Base-by-base conservation (phyloP, 257 asterid genomes). In the Galeopsis tetrahit region DNA sequence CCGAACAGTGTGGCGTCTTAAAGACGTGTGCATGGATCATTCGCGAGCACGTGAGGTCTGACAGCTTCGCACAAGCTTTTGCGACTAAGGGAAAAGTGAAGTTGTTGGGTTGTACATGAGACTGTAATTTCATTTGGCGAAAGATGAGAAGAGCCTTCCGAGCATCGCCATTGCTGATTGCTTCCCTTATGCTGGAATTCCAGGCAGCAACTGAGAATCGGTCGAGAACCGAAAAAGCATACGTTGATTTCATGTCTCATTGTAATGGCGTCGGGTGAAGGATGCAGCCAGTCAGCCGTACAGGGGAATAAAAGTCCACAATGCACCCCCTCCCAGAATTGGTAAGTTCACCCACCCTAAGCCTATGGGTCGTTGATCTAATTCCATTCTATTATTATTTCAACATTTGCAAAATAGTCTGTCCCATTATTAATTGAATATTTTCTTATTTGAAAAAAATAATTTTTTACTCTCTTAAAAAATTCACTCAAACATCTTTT, bases 41-140 rank as follows among this genome's bases (percentile, higher is more conserved):
- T 61, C 52, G 76, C 44, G 88, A 78, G 78, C 68, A 31, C 36
- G 52, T 75, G 77, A 77, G 78, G 75, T 79, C 59, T 1, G 86
- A 78, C 53, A 82, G 73, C 66, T 81, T 81, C 0, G 90, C 88
- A 40, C 97, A 84, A 10, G 96, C 96, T 84, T 90, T 90, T 44
- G 91, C 89, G 33, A 86, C 6, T 44, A 88, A 77, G 66, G 91
- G 91, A 11, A 83, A 85, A 3, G 90, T 90, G 21, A 83, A 75
- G 66, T 82, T 73, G 85, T 83, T 72, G 87, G 96, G 93, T 9
- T 21, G 79, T 2, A 65, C 17, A 13, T 69, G 69, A 42, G 77
- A 64, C 7, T 70, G 73, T 10, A 49, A 77, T 67, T 84, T 86
- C 86, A 86, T 68, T 61, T 83, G 89, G 77, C 83, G 81, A 49